Percentiles rank a stretch among this genome's conserved stretches.
Conservation (phyloP, 1,284 basidiomycete genomes). For the Moniliella sp. region DNA sequence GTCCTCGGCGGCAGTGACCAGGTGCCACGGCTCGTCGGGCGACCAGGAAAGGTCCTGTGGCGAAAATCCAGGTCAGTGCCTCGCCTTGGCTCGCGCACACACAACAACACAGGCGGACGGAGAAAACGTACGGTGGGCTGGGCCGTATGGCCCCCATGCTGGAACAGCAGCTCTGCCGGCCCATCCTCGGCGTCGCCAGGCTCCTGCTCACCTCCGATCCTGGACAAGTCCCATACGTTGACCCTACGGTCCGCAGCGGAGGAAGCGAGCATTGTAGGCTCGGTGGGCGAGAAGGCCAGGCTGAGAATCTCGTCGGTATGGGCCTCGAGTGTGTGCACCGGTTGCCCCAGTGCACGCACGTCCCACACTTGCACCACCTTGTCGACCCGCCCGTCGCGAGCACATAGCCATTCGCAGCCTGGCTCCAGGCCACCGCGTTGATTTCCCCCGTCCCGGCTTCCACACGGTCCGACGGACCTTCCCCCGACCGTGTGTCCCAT, state of each 20-base stretch:
- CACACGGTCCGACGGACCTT: conserved; percentile 50
- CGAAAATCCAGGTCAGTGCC: not conserved
- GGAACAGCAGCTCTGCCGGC: conserved; percentile 41
- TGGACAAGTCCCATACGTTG: conserved; percentile 80
- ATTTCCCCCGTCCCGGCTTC: conserved; percentile 70
- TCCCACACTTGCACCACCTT: conserved; percentile 80
- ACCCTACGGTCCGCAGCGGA: conserved; percentile 76
- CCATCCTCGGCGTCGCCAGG: conserved; percentile 96
- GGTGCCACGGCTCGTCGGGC: conserved; percentile 24
- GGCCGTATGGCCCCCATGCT: conserved; percentile 30
- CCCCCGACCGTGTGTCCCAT: conserved; percentile 64
- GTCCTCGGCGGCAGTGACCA: conserved; percentile 26
- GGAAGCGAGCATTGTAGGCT: conserved; percentile 34
- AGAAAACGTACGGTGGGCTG: conserved; percentile 10
- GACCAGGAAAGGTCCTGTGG: conserved; percentile 24
- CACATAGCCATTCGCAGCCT: conserved; percentile 58
- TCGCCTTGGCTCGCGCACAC: not conserved
- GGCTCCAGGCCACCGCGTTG: conserved; percentile 71
- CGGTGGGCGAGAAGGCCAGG: conserved; percentile 81
- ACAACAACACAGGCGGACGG: not conserved
- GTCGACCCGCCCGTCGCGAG: conserved; percentile 81
- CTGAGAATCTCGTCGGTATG: conserved; percentile 88
- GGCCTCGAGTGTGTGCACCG: conserved; percentile 70
- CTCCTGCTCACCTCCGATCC: conserved; percentile 83
- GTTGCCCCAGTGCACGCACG: conserved; percentile 50